Base-by-base conservation (phyloP, 1,284 basidiomycete species). In the Ustilago bromivora region DNA sequence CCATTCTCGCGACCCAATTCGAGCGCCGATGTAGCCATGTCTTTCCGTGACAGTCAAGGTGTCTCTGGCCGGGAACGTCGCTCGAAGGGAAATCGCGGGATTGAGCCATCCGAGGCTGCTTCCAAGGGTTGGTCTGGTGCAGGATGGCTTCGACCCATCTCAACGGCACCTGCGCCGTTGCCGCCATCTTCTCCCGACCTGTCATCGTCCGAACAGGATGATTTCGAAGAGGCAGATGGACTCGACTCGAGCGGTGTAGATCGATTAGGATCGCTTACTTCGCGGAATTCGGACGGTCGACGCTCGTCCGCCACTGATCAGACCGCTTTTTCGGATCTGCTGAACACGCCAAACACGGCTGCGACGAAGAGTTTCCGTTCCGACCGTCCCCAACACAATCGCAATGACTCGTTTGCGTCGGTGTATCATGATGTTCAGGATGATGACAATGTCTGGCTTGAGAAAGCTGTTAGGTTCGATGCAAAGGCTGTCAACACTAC, bases 41-140 rank as follows among this genome's bases (percentile, higher is more conserved):
- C 59, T 23, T 35, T 36, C 36, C 46, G 55, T 13, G 61, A 67
- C 58, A 61, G 60, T 38, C 53, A 69, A 35, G 64, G 58, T 10
- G 67, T 64, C 4, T 46, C 58, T 8, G 61, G 64, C 19, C 67
- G 62, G 28, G 55, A 61, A 43, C 52, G 64, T 9, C 43, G 43
- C 28, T 68, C 65, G 35, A 78, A 69, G 58, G 76, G 71, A 54
- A 64, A 67, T 31, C 55, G 65, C 3, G 71, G 76, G 11, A 59
- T 78, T 31, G 71, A 78, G 56, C 76, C 76, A 0, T 68, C 67
- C 17, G 76, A 74, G 61, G 76, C 76, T 31, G 71, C 66, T 4
- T 59, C 58, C 9, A 74, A 69, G 15, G 76, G 76, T n/a, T 78
- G 76, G 76, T 58, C 67, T 6, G 76, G 76, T n/a, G 76, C 76